phyloP scores from a whole-genome alignment of 2,329 filamentous ascomycete species.

The Hypoxylon sp. region DNA sequence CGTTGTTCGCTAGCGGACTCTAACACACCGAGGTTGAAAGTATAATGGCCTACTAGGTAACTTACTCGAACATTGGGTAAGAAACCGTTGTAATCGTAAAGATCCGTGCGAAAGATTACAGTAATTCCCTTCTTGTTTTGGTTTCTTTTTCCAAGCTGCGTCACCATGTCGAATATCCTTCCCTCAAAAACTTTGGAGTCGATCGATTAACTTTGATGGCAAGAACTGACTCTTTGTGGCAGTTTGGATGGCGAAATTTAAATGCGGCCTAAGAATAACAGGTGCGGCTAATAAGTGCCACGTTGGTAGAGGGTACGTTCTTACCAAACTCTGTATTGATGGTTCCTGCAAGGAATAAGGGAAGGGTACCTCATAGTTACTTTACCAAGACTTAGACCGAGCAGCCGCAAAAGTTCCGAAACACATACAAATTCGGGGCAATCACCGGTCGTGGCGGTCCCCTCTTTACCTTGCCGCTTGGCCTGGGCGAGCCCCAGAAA shows the following conservation, averaged over 20 bases:
- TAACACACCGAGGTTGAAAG: neutral
- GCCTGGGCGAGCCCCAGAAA: conserved; percentile 48
- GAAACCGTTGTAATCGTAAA: conserved; percentile 9
- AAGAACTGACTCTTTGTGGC: conserved; percentile 20
- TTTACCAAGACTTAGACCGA: conserved; percentile 44
- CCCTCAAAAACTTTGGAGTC: conserved; percentile 24
- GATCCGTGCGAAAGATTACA: conserved; percentile 8
- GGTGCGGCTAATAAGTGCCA: conserved; percentile 29
- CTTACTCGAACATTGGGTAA: conserved; percentile 2
- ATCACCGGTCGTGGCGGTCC: conserved; percentile 53
- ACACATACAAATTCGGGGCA: conserved; percentile 52
- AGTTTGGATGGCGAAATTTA: conserved; percentile 26
- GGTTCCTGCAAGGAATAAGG: conserved; percentile 44
- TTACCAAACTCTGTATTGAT: conserved; percentile 46
- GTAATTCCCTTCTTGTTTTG: conserved; percentile 6
- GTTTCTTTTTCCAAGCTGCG: conserved; percentile 22
- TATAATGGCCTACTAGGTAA: neutral
- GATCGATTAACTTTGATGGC: neutral
- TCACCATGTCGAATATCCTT: conserved; percentile 21
- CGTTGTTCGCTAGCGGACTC: neutral
- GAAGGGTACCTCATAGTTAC: conserved; percentile 44
- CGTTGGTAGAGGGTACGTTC: conserved; percentile 40
- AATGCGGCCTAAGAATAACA: conserved; percentile 37
- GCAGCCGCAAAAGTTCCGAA: conserved; percentile 47
- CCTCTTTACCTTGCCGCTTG: conserved; percentile 52